Conservation (phyloP, 2,329 filamentous ascomycete species). For the Ceratocystis huliohia region DNA sequence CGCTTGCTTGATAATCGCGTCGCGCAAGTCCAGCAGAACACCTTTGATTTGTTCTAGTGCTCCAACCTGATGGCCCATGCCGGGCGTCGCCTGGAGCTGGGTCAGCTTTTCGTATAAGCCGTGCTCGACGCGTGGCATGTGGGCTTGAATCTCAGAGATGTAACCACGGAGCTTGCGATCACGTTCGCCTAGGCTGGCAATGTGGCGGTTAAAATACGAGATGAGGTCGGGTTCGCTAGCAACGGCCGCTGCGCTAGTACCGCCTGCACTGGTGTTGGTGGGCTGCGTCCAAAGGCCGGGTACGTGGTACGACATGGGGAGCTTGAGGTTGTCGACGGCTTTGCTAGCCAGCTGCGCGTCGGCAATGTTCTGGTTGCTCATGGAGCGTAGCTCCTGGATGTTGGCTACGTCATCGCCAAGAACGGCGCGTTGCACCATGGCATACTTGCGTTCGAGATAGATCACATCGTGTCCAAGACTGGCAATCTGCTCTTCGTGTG, state of each 20-base stretch:
- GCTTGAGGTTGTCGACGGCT: constrained; percentile 59
- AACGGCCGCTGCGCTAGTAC: constrained; percentile 26
- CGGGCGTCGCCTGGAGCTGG: constrained; percentile 23
- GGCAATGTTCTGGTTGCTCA: constrained; percentile 49
- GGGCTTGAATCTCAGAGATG: constrained; percentile 35
- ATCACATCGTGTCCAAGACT: constrained; percentile 37
- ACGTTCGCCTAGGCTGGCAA: constrained; percentile 34
- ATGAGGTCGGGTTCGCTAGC: constrained; percentile 34
- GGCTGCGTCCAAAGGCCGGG: constrained; percentile 32
- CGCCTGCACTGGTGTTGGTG: constrained; percentile 26
- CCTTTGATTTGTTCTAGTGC: constrained; percentile 28
- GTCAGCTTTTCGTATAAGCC: constrained; percentile 31
- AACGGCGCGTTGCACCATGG: constrained; percentile 32
- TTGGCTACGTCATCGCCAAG: constrained; percentile 47
- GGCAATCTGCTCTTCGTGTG: constrained; percentile 38
- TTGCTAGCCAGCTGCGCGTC: constrained; percentile 61
- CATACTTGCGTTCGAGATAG: constrained; percentile 39
- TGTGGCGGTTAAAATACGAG: constrained; percentile 35
- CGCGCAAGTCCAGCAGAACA: constrained; percentile 32
- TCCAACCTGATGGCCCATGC: constrained; percentile 20
- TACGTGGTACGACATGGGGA: constrained; percentile 47
- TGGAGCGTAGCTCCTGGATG: constrained; percentile 49
- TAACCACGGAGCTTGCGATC: constrained; percentile 35
- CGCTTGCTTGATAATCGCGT: constrained; percentile 32
- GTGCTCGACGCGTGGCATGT: constrained; percentile 38